Evolutionary conservation across 2,329 filamentous ascomycete species (phyloP).

Genomic region (Aspergillus tamarii): DNA sequence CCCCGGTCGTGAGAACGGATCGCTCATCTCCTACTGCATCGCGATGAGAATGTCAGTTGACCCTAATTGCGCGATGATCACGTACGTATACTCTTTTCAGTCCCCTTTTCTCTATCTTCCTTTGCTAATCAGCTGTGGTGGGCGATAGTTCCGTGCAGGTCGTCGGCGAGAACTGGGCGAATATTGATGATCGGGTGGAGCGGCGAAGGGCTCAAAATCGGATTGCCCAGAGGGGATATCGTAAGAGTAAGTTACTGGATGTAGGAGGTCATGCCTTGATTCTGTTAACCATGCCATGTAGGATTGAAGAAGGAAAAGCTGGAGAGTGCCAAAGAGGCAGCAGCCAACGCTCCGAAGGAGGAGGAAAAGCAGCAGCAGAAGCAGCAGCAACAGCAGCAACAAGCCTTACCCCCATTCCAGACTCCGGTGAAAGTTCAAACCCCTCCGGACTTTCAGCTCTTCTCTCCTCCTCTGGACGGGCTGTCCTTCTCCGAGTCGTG

Average conservation of each 20-base stretch:
- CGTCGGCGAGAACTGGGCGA: conserved; percentile 11
- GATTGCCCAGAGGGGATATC: conserved; percentile 16
- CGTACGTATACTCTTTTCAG: neutral
- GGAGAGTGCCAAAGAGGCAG: neutral
- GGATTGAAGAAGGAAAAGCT: neutral
- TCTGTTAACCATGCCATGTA: neutral
- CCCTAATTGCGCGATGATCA: neutral
- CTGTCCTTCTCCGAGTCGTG: neutral
- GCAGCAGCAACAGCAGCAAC: neutral
- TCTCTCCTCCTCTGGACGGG: neutral
- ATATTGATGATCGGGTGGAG: conserved; percentile 17
- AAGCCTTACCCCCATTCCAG: neutral
- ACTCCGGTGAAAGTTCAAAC: neutral
- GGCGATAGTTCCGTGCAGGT: neutral
- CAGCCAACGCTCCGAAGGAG: neutral
- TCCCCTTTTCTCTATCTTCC: neutral
- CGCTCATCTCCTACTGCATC: neutral
- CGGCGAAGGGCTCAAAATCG: conserved; percentile 17
- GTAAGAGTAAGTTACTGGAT: conserved; percentile 5
- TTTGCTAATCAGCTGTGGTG: neutral
- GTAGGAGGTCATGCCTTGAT: neutral
- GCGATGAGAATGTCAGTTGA: neutral
- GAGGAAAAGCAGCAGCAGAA: neutral
- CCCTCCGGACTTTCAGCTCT: neutral
- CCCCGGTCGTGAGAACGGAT: neutral